phyloP scores from a whole-genome alignment of 106 monocot species.

The Dioscorea alata region DNA sequence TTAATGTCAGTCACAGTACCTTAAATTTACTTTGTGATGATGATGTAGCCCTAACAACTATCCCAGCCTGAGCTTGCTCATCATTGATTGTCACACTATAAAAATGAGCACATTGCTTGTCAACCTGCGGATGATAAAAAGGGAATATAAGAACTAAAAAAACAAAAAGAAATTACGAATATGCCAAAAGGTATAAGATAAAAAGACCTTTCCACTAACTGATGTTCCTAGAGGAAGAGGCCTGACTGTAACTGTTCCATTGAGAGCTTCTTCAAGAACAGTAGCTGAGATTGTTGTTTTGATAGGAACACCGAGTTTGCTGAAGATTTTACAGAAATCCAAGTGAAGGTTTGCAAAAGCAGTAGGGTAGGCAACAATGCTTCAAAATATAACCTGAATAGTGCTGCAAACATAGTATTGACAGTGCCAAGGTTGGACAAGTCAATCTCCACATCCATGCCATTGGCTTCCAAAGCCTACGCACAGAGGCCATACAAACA shows the following conservation, averaged over 20 bases:
- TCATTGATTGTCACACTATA: slow-evolving; percentile 94
- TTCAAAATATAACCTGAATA: slow-evolving; percentile 56
- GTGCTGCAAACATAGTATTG: slow-evolving; percentile 93
- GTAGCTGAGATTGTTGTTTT: slow-evolving; percentile 87
- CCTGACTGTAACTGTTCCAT: slow-evolving; percentile 83
- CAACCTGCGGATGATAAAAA: slow-evolving; percentile 43
- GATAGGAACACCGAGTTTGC: slow-evolving; percentile 95
- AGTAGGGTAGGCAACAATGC: not conserved
- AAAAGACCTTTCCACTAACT: slow-evolving; percentile 67
- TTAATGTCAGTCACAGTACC: slow-evolving; percentile 18
- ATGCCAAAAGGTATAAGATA: slow-evolving; percentile 2
- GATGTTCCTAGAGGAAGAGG: slow-evolving; percentile 91
- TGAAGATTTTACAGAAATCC: slow-evolving; percentile 22
- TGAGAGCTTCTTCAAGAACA: slow-evolving; percentile 96
- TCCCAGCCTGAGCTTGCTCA: slow-evolving; percentile 74
- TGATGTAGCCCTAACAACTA: slow-evolving; percentile 84
- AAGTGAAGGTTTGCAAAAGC: not conserved
- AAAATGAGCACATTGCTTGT: slow-evolving; percentile 95
- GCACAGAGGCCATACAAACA: no score
- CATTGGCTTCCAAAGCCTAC: slow-evolving; percentile 79
- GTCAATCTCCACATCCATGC: slow-evolving; percentile 97
- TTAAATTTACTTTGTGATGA: slow-evolving; percentile 98
- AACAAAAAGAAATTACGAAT: no score
- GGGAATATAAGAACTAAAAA: no score
- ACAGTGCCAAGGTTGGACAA: slow-evolving; percentile 95